Percentiles rank a stretch among this genome's conserved stretches.
phyloP scores from a whole-genome alignment of 306 rosid genomes.

The Sphenostylis stenocarpa region DNA sequence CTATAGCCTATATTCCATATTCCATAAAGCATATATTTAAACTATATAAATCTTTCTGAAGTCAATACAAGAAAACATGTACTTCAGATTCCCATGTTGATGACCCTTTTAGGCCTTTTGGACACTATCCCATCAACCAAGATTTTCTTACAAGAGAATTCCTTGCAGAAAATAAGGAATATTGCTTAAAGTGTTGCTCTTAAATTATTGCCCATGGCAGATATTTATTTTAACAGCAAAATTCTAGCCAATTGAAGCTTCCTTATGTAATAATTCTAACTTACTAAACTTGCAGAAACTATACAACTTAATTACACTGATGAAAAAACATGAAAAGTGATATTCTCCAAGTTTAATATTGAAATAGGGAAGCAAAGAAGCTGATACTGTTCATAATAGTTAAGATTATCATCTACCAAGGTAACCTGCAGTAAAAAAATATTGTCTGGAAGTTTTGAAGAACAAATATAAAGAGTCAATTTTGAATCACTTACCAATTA shows the following conservation, averaged over 20 bases:
- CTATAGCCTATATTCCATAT: background rate
- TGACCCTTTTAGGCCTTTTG: background rate
- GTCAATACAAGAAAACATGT: background rate
- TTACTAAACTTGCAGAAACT: background rate
- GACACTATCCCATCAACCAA: background rate
- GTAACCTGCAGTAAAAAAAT: background rate
- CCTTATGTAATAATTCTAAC: background rate
- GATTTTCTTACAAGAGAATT: background rate
- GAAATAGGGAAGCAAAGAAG: background rate
- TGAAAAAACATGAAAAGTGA: background rate
- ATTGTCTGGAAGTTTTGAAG: background rate
- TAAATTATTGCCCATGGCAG: background rate
- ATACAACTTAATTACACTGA: background rate
- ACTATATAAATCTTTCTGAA: background rate
- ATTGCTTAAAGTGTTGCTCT: background rate
- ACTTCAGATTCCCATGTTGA: background rate
- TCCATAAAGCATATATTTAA: background rate
- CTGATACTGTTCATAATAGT: background rate
- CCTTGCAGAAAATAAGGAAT: background rate
- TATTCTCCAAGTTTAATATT: slow-evolving; percentile 5
- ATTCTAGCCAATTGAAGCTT: background rate
- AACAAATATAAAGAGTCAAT: background rate
- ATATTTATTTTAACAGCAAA: background rate
- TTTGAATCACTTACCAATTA: slow-evolving; percentile 45
- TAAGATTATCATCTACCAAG: background rate